A percentile compares a stretch with the other conserved stretches of the same genome.
Conservation (phyloP, 371 early-diverging fungal species). For the Catenaria anguillulae region DNA sequence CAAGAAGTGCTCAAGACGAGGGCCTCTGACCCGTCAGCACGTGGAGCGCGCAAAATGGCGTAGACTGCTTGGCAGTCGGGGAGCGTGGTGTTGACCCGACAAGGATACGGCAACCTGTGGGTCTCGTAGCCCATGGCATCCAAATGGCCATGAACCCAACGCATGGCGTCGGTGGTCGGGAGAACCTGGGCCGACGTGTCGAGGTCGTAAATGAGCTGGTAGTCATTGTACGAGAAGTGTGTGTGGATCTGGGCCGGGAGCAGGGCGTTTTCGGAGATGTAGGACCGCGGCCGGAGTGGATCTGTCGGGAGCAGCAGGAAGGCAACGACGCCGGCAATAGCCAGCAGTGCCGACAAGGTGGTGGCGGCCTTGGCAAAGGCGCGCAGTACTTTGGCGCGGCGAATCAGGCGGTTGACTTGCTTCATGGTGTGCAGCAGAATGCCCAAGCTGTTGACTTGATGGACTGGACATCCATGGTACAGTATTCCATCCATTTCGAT, state of each 20-base stretch:
- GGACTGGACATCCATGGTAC: no score
- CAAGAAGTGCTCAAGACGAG: slow-evolving; percentile 66
- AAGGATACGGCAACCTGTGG: no score
- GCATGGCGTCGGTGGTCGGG: no score
- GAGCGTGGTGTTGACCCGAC: background rate
- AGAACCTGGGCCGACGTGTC: background rate
- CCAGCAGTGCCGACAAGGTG: no score
- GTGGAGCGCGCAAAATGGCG: slow-evolving; percentile 73
- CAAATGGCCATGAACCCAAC: background rate
- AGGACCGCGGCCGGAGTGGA: slow-evolving; percentile 36
- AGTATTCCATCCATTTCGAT: no score
- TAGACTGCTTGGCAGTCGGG: slow-evolving; percentile 27
- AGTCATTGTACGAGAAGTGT: slow-evolving; percentile 32
- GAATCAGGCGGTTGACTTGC: no score
- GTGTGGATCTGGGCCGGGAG: slow-evolving; percentile 53
- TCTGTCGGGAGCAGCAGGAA: slow-evolving; percentile 34
- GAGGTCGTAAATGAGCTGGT: slow-evolving; percentile 25
- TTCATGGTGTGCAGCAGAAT: no score
- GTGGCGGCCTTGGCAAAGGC: no score
- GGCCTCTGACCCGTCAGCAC: slow-evolving; percentile 82
- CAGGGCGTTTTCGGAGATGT: slow-evolving; percentile 69
- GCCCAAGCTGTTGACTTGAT: no score
- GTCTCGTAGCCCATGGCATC: no score
- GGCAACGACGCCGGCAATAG: slow-evolving; percentile 18
- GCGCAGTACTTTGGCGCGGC: no score